Base-by-base conservation (phyloP, 2,329 filamentous ascomycete genomes). In the Nakataea oryzae region DNA sequence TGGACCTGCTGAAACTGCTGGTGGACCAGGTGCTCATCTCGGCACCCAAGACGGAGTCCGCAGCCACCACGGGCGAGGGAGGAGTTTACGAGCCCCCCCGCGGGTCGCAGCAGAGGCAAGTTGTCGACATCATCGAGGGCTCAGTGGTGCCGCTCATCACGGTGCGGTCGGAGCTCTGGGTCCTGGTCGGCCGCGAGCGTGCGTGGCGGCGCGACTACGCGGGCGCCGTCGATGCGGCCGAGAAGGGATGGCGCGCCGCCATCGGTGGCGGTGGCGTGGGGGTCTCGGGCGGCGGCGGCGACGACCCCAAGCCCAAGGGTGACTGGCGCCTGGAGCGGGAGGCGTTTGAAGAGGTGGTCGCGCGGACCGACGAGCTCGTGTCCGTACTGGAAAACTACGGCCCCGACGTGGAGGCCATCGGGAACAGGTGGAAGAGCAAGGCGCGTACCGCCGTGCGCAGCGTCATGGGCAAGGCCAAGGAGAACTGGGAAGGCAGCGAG, bases 181-280 rank as follows among this genome's bases (percentile, higher is more conserved):
- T 82, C 1, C 76, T 96, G 0, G 79, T 96, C 0, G 82, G 87
- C 0, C 85, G 86, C 6, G 78, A 96, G 21, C 85, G 90, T 5
- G 79, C 87, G 17, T 97, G 91, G 86, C 83, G 86, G 9, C 76
- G 83, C 3, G 88, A 90, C 61, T 89, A 88, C 1, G 75, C 78
- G 0, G 86, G 86, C 1, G 90, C 93, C 5, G 79, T 97, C 1
- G 89, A 92, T 7, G 91, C 90, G 1, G 85, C 93, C 32, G 95
- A 97, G 75, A 93, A 93, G 71, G 91, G 88, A 0, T 99, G 93
- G 93, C 84, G 95, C 2, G 86, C 89, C 0, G 84, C 88, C 0
- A 78, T 82, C 0, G 78, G 80, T 60, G 75, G 83, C 67, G 78
- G 84, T 30, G 70, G 77, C 63, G 63, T 76, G 67, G 71, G 77